These are phyloP conservation scores for Syzygium aromaticum DNA, from an alignment of 345 rosid genomes.

Conservation along the genomic window DNA sequence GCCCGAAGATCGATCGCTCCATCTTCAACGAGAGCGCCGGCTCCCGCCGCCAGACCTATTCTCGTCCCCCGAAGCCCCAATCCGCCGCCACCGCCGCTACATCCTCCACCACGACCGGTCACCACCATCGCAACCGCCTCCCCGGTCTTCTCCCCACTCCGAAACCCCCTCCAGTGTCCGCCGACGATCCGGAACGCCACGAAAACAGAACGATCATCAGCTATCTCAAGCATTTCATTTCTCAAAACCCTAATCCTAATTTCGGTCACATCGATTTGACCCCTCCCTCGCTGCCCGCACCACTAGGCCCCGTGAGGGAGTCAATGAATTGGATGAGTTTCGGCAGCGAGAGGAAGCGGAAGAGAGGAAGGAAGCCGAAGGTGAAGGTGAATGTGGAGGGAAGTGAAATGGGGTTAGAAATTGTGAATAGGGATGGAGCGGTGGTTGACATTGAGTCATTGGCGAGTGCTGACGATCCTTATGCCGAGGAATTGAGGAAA, in stretches of 20 bases:
- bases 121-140: constrained; percentile 55
- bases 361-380: constrained; percentile 51
- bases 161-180: constrained; percentile 7
- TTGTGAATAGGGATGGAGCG: constrained; percentile 38
- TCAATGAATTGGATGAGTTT: not conserved
- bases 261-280: constrained; percentile 20
- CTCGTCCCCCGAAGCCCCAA: constrained; percentile 22
- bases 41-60: constrained; percentile 63
- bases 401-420: constrained; percentile 22
- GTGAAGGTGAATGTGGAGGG: constrained; percentile 8
- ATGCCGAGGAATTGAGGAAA: constrained; percentile 38
- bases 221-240: constrained; percentile 34
- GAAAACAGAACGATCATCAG: constrained; percentile 44
- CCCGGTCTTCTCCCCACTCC: constrained; percentile 36
- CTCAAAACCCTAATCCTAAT: constrained; percentile 36
- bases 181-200: constrained; percentile 23
- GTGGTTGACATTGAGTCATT: constrained; percentile 34
- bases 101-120: constrained; percentile 17
- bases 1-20: constrained; percentile 46
- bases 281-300: constrained; percentile 11
- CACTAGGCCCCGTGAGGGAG: not conserved
- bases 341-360: constrained; percentile 38
- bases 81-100: constrained; percentile 16
- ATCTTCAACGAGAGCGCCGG: constrained; percentile 67
- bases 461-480: constrained; percentile 42